A percentile compares a stretch with the other conserved stretches of the same genome.
phyloP scores from a whole-genome alignment of 2,329 filamentous ascomycete species.

The Didymella pinodella region DNA sequence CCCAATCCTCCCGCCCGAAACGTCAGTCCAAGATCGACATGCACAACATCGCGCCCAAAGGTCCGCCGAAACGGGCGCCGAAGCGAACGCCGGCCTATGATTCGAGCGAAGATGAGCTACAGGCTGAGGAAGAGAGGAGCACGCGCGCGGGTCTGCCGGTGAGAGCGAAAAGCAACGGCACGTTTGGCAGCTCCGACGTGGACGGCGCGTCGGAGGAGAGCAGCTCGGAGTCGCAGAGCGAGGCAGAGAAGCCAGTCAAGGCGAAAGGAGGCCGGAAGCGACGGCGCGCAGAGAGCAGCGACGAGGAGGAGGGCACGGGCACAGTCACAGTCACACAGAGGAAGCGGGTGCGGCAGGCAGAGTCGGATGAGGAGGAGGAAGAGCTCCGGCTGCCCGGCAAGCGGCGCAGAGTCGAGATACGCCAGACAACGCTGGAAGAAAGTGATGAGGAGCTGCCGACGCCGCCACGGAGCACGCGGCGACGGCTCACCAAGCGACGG shows the following conservation, averaged over 20 bases:
- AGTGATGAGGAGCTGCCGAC: conserved; percentile 19
- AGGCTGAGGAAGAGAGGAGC: conserved; percentile 22
- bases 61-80: conserved; percentile 27
- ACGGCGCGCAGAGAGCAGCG: conserved; percentile 22
- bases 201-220: conserved; percentile 9
- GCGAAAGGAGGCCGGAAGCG: conserved; percentile 27
- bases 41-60: conserved; percentile 43
- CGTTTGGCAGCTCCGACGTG: conserved; percentile 37
- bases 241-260: conserved; percentile 18
- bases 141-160: conserved; percentile 35
- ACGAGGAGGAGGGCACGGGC: conserved; percentile 16
- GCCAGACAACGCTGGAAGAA: conserved; percentile 11
- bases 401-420: conserved; percentile 14
- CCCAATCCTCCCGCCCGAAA: conserved; percentile 29
- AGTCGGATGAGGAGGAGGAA: conserved; percentile 13
- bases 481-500: conserved; percentile 10
- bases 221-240: conserved; percentile 24
- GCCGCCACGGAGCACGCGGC: conserved; percentile 20
- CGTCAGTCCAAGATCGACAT: conserved; percentile 32
- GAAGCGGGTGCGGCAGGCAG: conserved; percentile 22
- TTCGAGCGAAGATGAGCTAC: conserved; percentile 36
- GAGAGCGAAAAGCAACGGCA: conserved; percentile 26
- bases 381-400: conserved; percentile 14
- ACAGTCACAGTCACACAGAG: conserved; percentile 25
- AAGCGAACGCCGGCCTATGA: conserved; percentile 25